Evolutionary conservation across 2,329 filamentous ascomycete species (phyloP), one percentile per base, ranked within the genome.

Genomic region (Fusarium albidum): DNA sequence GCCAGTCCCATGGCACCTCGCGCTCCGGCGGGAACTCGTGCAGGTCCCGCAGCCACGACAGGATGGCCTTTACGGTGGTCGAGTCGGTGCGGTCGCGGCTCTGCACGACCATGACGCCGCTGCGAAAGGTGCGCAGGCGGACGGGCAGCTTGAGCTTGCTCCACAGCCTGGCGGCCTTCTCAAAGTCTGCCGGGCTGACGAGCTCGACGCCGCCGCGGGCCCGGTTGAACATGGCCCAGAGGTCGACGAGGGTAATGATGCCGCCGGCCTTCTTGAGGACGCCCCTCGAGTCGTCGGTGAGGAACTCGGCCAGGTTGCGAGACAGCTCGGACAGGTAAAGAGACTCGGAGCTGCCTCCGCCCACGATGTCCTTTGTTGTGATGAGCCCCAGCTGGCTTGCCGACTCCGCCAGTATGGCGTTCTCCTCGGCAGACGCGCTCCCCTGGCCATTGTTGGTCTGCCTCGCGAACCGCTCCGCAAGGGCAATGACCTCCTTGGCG

Each of bases 221-320:
- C 28, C 94, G 86, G 73, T 99, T 99, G 78, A 98, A 98, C 60
- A 96, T 86, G 25, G 92, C 91, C 92, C 92, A 97, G 1, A 96
- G 80, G 69, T 97, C 93, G 11, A 96, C 92, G 1, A 97, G 79
- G 31, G 86, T 94, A 70, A 96, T 90, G 64, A 96, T 95, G 2
- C 93, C 93, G 6, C 92, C 93, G 40, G 93, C 89, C 57, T 85
- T 87, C 51, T 86, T 86, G 17, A 96, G 77, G 2, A 96, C 82
- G 0, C 91, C 91, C 48, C 89, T 83, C 3, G 87, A 81, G 71
- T 96, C 92, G 70, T 96, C 92, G 0, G 91, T 94, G 10, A 96
- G 78, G 66, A 94, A 96, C 72, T 96, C 92, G 8, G 92, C 93
- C 5, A 96, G 74, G 65, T 93, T 94, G 28, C 92, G 84, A 5